These are phyloP conservation scores for Xylaria sp. DNA, from an alignment of 2,329 filamentous ascomycete genomes.

Conservation along the genomic window DNA sequence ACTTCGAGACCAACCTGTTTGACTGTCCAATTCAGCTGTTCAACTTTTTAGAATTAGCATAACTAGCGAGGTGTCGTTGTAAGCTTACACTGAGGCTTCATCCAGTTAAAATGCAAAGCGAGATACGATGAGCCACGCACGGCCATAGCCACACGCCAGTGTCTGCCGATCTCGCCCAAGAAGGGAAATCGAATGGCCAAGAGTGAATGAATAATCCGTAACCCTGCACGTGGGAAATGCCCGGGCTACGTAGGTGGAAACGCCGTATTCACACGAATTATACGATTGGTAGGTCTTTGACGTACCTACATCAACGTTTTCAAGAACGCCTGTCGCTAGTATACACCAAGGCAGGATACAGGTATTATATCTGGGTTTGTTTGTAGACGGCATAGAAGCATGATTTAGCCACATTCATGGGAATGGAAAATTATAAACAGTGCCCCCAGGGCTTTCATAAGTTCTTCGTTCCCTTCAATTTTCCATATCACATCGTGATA, in stretches of 20 bases:
- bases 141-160: constrained; percentile 14
- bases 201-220: constrained; percentile 7
- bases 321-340: constrained; percentile 14
- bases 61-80: too few species aligned
- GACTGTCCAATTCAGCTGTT: not conserved
- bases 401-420: not conserved
- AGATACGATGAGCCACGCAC: constrained; percentile 20
- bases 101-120: constrained; percentile 20
- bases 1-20: not conserved
- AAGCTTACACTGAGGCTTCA: too few species aligned
- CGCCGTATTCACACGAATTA: constrained; percentile 17
- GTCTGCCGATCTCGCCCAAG: constrained; percentile 13
- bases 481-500: not conserved
- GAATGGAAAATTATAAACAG: constrained; percentile 22
- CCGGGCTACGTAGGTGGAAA: not conserved
- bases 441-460: not conserved
- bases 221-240: constrained; percentile 1
- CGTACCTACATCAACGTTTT: constrained; percentile 8
- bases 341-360: not conserved
- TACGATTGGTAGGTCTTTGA: constrained; percentile 21
- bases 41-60: not conserved
- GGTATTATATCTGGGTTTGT: not conserved
- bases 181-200: constrained; percentile 27
- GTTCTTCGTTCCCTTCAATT: not conserved
- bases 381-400: not conserved